These are phyloP conservation scores for Aspergillus chevalieri DNA, from an alignment of 2,329 filamentous ascomycete species.

Conservation along the genomic window DNA sequence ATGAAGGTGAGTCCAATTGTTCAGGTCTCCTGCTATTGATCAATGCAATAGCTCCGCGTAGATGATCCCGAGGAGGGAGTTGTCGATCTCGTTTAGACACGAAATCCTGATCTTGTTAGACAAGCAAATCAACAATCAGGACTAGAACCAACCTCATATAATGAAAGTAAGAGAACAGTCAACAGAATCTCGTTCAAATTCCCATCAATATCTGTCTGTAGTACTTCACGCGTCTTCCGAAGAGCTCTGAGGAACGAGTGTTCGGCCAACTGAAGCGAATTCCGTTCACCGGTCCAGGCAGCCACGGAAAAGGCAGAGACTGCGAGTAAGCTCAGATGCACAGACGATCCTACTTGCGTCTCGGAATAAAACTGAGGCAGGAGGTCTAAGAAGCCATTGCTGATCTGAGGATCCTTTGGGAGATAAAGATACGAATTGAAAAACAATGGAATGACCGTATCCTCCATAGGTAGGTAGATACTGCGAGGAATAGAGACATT, in stretches of 20 bases:
- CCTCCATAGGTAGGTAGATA: conserved; percentile 18
- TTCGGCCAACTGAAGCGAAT: conserved; percentile 17
- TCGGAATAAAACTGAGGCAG: conserved; percentile 18
- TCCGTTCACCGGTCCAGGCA: conserved; percentile 22
- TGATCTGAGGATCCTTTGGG: conserved; percentile 19
- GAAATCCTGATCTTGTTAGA: conserved; percentile 17
- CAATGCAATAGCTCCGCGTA: conserved; percentile 24
- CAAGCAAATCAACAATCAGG: background rate
- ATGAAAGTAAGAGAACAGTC: conserved; percentile 20
- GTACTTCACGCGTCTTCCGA: conserved; percentile 16
- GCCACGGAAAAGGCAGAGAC: conserved; percentile 24
- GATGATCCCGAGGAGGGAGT: conserved; percentile 17
- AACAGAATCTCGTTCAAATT: conserved; percentile 19
- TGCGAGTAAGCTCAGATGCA: conserved; percentile 19
- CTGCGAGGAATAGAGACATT: conserved; percentile 6
- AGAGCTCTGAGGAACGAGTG: conserved; percentile 19
- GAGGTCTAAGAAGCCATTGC: conserved; percentile 23
- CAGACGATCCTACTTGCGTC: conserved; percentile 13
- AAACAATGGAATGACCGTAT: conserved; percentile 21
- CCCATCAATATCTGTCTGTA: conserved; percentile 12
- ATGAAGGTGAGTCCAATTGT: conserved; percentile 7
- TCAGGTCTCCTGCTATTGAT: conserved; percentile 17
- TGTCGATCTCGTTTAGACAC: conserved; percentile 18
- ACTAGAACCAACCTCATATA: conserved; percentile 18
- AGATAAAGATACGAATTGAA: conserved; percentile 26